Percentiles rank a stretch among this genome's conserved stretches.
phyloP scores from a whole-genome alignment of 2,329 filamentous ascomycete species.

The Bipolaris gigantea region DNA sequence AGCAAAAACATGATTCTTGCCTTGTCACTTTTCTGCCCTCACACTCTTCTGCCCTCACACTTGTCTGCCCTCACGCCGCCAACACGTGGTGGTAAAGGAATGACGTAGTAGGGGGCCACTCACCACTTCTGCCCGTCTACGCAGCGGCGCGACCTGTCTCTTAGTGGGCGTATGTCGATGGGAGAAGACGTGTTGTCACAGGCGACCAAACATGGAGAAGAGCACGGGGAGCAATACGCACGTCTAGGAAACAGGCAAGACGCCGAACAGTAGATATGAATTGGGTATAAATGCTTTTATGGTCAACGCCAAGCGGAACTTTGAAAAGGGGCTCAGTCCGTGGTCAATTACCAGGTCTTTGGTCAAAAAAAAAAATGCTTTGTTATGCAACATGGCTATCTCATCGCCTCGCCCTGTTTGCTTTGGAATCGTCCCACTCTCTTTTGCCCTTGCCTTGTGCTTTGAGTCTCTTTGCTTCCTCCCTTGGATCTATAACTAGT shows the following conservation, averaged over 20 bases:
- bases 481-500: constrained; percentile 88
- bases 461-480: constrained; percentile 73
- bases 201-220: background rate
- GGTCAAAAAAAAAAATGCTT: background rate
- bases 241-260: background rate
- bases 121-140: background rate
- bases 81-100: background rate
- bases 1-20: background rate
- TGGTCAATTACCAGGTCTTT: background rate
- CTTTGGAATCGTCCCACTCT: constrained; percentile 33
- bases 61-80: background rate
- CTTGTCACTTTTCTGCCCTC: background rate
- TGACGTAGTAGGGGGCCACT: background rate
- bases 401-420: constrained; percentile 22
- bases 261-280: background rate
- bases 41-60: background rate
- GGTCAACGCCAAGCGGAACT: background rate
- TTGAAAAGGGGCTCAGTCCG: background rate
- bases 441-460: constrained; percentile 52
- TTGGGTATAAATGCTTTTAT: background rate
- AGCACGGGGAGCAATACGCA: background rate
- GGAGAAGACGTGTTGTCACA: background rate
- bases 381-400: background rate
- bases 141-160: background rate
- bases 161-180: too few relatives aligned